Conservation (phyloP, 2,329 filamentous ascomycete species). For the Pseudocercospora musae region DNA sequence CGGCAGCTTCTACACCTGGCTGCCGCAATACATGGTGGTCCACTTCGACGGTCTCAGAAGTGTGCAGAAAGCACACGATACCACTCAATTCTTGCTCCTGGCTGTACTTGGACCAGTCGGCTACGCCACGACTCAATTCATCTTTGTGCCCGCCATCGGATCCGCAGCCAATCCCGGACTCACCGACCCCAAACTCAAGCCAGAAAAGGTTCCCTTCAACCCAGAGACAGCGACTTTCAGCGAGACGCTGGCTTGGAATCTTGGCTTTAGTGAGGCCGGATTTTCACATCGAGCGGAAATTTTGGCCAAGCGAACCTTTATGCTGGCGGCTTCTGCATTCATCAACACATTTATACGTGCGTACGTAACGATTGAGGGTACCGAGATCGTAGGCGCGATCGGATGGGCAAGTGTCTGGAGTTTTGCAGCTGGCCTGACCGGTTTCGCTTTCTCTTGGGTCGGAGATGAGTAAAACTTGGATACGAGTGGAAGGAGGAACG, state of each 20-base stretch:
- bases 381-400: slow-evolving; percentile 66
- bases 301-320: slow-evolving; percentile 53
- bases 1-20: slow-evolving; percentile 63
- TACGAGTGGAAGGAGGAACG: background rate
- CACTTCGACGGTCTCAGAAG: slow-evolving; percentile 72
- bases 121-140: slow-evolving; percentile 67
- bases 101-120: slow-evolving; percentile 65
- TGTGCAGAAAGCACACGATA: slow-evolving; percentile 64
- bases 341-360: slow-evolving; percentile 63
- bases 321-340: slow-evolving; percentile 46
- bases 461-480: slow-evolving; percentile 35
- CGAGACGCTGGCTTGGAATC: slow-evolving; percentile 69
- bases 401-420: slow-evolving; percentile 75
- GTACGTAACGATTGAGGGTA: slow-evolving; percentile 64
- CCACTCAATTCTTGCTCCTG: slow-evolving; percentile 49
- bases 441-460: slow-evolving; percentile 54
- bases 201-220: slow-evolving; percentile 57
- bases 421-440: slow-evolving; percentile 59
- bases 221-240: slow-evolving; percentile 61
- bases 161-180: slow-evolving; percentile 31
- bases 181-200: slow-evolving; percentile 20
- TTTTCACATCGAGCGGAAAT: slow-evolving; percentile 64
- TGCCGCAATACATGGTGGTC: slow-evolving; percentile 68
- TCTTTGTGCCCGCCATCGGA: slow-evolving; percentile 67
- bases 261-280: slow-evolving; percentile 59